Evolutionary conservation across 2,329 filamentous ascomycete genomes (phyloP).

Genomic region (Sclerotinia trifoliorum): DNA sequence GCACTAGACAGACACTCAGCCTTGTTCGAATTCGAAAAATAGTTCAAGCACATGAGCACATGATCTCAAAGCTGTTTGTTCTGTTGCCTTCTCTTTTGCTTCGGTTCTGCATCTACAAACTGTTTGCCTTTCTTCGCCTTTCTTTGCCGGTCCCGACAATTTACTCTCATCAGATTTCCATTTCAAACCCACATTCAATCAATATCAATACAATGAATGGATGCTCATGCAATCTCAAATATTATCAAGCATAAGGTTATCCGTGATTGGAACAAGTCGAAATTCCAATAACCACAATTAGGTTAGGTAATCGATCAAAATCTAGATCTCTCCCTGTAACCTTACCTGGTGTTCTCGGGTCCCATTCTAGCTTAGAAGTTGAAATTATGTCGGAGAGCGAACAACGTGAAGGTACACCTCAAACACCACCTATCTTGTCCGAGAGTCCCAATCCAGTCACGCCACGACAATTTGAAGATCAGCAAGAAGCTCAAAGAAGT

Average conservation of each 20-base stretch:
- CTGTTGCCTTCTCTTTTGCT: background rate
- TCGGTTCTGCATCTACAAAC: background rate
- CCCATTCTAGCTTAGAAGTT: background rate
- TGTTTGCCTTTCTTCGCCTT: background rate
- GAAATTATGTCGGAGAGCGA: conserved; percentile 20
- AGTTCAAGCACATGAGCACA: conserved; percentile 9
- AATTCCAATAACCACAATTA: background rate
- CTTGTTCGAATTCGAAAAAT: background rate
- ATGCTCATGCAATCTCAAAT: background rate
- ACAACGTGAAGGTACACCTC: conserved; percentile 16
- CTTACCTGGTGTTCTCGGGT: background rate
- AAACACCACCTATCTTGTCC: conserved; percentile 25
- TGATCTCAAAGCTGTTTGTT: conserved; percentile 5
- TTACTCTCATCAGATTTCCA: background rate
- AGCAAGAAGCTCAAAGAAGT: conserved; percentile 23
- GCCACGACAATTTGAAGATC: conserved; percentile 21
- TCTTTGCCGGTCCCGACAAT: too few species aligned
- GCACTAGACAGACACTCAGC: background rate
- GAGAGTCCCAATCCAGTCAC: conserved; percentile 27
- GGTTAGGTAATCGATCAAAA: background rate
- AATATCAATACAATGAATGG: background rate
- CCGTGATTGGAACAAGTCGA: background rate
- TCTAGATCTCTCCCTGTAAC: conserved; percentile 2
- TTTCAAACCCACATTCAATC: background rate
- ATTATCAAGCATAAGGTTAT: background rate